phyloP scores from a whole-genome alignment of 148 eudicot species.

The Rhododendron kiyosumense region DNA sequence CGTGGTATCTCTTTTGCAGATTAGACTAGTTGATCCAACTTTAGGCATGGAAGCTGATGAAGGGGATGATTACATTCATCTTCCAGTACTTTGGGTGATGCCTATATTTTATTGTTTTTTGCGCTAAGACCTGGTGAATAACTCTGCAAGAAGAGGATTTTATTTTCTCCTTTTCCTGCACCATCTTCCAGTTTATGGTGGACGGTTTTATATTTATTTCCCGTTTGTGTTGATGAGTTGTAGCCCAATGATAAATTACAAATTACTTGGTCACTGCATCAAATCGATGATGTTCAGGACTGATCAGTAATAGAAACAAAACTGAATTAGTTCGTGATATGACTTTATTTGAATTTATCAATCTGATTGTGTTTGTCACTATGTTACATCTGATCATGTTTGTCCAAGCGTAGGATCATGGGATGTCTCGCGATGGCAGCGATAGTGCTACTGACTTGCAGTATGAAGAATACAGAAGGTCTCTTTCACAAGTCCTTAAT shows the following conservation, averaged over 20 bases:
- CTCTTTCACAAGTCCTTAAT: conserved; percentile 71
- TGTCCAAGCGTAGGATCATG: conserved; percentile 63
- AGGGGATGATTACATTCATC: too few relatives aligned
- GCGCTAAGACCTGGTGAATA: neutral
- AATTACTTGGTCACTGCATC: neutral
- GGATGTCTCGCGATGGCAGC: conserved; percentile 46
- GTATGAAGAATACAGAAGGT: conserved; percentile 71
- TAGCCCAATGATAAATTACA: neutral
- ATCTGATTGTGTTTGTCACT: neutral
- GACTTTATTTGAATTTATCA: neutral
- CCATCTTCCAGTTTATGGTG: neutral
- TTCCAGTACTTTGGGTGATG: too few relatives aligned
- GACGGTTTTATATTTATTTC: neutral
- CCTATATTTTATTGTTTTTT: neutral
- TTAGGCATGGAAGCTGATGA: too few relatives aligned
- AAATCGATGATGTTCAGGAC: neutral
- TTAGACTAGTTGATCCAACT: too few relatives aligned
- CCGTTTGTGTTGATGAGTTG: neutral
- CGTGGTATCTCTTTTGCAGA: too few relatives aligned
- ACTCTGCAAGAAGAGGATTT: neutral
- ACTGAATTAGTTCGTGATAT: neutral
- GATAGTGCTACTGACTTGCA: conserved; percentile 52
- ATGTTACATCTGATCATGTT: neutral
- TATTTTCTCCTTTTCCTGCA: neutral
- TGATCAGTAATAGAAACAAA: neutral